Base-by-base conservation (phyloP, 345 rosid species). In the Gossypium bickii region DNA sequence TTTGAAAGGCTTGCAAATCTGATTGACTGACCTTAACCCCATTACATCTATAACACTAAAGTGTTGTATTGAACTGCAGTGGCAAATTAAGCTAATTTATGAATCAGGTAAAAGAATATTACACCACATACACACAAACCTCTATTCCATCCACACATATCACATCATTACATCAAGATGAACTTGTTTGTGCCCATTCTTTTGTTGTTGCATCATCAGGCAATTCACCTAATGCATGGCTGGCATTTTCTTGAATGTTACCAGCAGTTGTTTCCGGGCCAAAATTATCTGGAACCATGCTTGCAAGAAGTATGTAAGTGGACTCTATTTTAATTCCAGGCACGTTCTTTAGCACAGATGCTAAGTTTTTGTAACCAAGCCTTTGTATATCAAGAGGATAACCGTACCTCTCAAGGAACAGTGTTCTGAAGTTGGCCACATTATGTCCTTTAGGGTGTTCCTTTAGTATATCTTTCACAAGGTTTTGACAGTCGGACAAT, bases 371-470 rank as follows among this genome's bases (percentile, higher is more conserved):
- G 83, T 84, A 87, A 51, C 96, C 96, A 12, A 93, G 88, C 71
- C 73, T 83, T 53, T 76, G 82, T 52, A 78, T n/a, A 71, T 86
- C 83, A 44, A 94, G 83, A 62, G 75, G 77, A 82, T 92, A 92
- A 24, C 86, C 89, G 74, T 79, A 87, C 38, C 74, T 78, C 22
- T 86, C 78, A 27, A 76, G 47, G 79, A 94, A 94, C 55, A 80
- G 78, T 71, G 74, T 83, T 82, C 77, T 83, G 52, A 94, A 90
- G 24, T 61, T 20, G 9, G 75, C 67, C 57, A 88, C 67, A 76
- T 84, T 73, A 73, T 86, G 89, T 51, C 97, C 94, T 74, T 80
- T 78, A 20, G 97, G 89, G 74, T 73, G 67, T 49, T 85, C 86
- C 85, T 82, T 80, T 79, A 85, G 48, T 71, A 83, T 61, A 38